A percentile compares a stretch with the other conserved stretches of the same genome.
phyloP scores from a whole-genome alignment of 2,329 filamentous ascomycete species.

The Penicillium sp. region DNA sequence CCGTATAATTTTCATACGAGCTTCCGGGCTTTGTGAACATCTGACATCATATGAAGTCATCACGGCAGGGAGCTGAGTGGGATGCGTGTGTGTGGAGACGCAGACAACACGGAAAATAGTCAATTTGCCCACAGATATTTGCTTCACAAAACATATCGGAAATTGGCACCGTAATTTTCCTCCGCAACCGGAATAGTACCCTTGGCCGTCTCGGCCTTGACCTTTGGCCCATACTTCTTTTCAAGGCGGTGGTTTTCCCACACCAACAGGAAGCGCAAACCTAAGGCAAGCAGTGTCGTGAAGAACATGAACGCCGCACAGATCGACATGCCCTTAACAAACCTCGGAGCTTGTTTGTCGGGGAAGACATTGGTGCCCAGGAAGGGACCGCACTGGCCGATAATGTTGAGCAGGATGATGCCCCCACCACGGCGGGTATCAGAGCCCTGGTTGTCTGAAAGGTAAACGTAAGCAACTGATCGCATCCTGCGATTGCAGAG shows the following conservation, averaged over 20 bases:
- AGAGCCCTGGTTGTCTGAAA: conserved; percentile 63
- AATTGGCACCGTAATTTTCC: conserved; percentile 42
- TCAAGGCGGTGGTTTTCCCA: conserved; percentile 63
- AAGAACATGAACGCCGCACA: conserved; percentile 63
- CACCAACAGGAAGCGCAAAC: conserved; percentile 54
- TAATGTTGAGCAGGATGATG: conserved; percentile 65
- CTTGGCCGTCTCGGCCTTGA: conserved; percentile 17
- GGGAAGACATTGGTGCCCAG: conserved; percentile 66
- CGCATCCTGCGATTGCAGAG: neutral
- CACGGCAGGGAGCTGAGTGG: neutral
- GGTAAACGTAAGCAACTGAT: neutral
- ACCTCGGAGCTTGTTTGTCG: conserved; percentile 45
- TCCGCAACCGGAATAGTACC: conserved; percentile 27
- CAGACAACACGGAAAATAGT: neutral
- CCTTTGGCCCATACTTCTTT: conserved; percentile 41
- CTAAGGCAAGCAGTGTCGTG: conserved; percentile 55
- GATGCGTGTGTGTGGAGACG: neutral
- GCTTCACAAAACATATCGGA: conserved; percentile 37
- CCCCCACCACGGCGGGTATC: conserved; percentile 65
- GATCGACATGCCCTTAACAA: conserved; percentile 57
- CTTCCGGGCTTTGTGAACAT: neutral
- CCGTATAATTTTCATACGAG: neutral
- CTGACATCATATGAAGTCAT: conserved; percentile 12
- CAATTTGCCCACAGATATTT: neutral
- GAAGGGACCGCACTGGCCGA: conserved; percentile 65